These are phyloP conservation scores for Stephanodiscus minutulus DNA, from an alignment of 108 stramenopile species.

Conservation along the genomic window DNA sequence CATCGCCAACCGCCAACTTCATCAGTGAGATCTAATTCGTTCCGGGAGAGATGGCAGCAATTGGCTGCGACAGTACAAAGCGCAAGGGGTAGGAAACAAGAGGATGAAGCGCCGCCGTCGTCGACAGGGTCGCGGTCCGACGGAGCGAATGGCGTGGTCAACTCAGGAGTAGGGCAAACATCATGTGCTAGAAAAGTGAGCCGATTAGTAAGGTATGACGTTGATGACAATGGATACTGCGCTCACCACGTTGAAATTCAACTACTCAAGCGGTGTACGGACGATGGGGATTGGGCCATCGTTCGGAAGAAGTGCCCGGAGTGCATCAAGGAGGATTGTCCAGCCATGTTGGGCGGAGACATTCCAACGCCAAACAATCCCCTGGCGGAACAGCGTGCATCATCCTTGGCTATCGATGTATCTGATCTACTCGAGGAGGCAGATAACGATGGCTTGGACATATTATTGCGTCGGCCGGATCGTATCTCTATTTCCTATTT, in stretches of 20 bases:
- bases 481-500: slow-evolving; percentile 16
- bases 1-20: too few relatives aligned
- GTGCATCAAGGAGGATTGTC: slow-evolving; percentile 48
- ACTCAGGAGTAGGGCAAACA: background rate
- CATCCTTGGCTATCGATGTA: background rate
- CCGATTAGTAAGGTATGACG: slow-evolving; percentile 1
- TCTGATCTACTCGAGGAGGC: slow-evolving; percentile 14
- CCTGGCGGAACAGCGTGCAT: background rate
- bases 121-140: background rate
- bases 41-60: slow-evolving; percentile 9
- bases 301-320: slow-evolving; percentile 46
- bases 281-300: slow-evolving; percentile 24
- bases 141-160: background rate
- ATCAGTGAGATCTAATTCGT: background rate
- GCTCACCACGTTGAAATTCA: slow-evolving; percentile 38
- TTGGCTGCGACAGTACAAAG: background rate
- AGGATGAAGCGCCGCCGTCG: background rate
- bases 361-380: background rate
- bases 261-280: slow-evolving; percentile 9
- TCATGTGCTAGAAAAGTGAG: too few relatives aligned
- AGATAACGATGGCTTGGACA: slow-evolving; percentile 17
- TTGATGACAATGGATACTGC: slow-evolving; percentile 38
- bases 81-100: background rate
- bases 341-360: slow-evolving; percentile 18
- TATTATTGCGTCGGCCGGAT: slow-evolving; percentile 21